Evolutionary conservation across 306 rosid species (phyloP).

Genomic region (Quercus mongolica): DNA sequence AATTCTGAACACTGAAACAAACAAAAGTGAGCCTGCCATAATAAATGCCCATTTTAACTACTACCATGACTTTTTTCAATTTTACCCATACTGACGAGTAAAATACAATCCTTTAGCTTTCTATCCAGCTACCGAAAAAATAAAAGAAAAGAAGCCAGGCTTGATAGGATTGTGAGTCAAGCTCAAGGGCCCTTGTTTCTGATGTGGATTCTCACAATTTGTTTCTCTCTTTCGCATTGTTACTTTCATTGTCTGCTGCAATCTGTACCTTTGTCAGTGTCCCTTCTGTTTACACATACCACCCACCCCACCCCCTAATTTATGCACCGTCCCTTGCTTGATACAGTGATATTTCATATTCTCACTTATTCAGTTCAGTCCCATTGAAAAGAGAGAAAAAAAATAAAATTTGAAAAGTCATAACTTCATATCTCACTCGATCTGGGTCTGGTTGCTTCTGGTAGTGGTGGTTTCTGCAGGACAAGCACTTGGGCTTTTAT

Average conservation of each 20-base stretch:
- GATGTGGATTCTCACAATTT: constrained; percentile 49
- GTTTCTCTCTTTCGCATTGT: constrained; percentile 54
- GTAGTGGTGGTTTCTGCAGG: constrained; percentile 22
- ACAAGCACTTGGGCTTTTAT: constrained; percentile 26
- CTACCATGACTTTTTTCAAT: constrained; percentile 2
- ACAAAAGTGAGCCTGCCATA: constrained; percentile 34
- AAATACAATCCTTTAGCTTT: constrained; percentile 10
- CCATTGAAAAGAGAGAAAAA: constrained; percentile 10
- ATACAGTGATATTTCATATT: background rate
- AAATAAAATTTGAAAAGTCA: background rate
- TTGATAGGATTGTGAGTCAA: constrained; percentile 17
- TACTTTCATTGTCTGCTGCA: constrained; percentile 63
- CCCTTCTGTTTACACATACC: constrained; percentile 24
- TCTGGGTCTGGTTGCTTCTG: constrained; percentile 15
- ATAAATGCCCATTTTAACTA: constrained; percentile 44
- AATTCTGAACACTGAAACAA: constrained; percentile 13
- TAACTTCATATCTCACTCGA: background rate
- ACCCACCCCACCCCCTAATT: constrained; percentile 40
- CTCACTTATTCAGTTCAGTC: too few relatives aligned
- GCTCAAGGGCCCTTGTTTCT: constrained; percentile 21
- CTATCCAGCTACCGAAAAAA: constrained; percentile 1
- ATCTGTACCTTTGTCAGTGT: constrained; percentile 32
- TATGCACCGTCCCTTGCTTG: constrained; percentile 19
- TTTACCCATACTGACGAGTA: background rate
- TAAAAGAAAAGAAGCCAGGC: background rate